phyloP scores from a whole-genome alignment of 495 filamentous ascomycete species.

The Thermothielavioides terrestris region DNA sequence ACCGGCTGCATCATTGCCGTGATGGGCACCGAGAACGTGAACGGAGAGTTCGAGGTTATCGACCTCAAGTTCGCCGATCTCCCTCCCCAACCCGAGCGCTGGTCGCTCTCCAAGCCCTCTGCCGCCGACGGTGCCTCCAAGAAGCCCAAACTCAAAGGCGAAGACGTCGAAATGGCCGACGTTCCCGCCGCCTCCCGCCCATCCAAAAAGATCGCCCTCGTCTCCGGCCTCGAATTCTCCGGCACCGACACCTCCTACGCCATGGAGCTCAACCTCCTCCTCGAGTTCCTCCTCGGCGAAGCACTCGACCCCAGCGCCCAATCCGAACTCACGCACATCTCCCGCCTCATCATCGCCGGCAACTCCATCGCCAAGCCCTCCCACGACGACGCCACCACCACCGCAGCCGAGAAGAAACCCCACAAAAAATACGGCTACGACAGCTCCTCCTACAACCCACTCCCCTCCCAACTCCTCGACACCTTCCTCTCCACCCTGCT shows the following conservation, averaged over 20 bases:
- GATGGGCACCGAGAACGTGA: constrained; percentile 82
- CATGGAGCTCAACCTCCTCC: constrained; percentile 64
- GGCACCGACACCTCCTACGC: constrained; percentile 60
- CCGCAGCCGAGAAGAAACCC: constrained; percentile 30
- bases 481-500: constrained; percentile 71
- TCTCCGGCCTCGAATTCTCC: constrained; percentile 79
- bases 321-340: constrained; percentile 57
- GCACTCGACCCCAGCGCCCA: constrained; percentile 50
- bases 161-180: constrained; percentile 40
- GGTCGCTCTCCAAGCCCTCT: constrained; percentile 47
- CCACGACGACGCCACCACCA: constrained; percentile 3
- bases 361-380: constrained; percentile 57
- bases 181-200: constrained; percentile 23
- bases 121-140: constrained; percentile 16
- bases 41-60: constrained; percentile 88
- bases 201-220: constrained; percentile 68
- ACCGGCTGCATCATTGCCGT: constrained; percentile 89
- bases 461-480: constrained; percentile 76
- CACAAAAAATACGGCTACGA: constrained; percentile 93
- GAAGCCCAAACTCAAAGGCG: constrained; percentile 25
- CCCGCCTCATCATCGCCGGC: constrained; percentile 81
- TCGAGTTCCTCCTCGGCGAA: constrained; percentile 85
- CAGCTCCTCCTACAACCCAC: constrained; percentile 71
- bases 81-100: constrained; percentile 68
- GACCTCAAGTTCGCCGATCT: constrained; percentile 83